Evolutionary conservation across 768 basidiomycete species (phyloP), one percentile per base, ranked within the genome.

Genomic region (Panaeolus cyanescens): DNA sequence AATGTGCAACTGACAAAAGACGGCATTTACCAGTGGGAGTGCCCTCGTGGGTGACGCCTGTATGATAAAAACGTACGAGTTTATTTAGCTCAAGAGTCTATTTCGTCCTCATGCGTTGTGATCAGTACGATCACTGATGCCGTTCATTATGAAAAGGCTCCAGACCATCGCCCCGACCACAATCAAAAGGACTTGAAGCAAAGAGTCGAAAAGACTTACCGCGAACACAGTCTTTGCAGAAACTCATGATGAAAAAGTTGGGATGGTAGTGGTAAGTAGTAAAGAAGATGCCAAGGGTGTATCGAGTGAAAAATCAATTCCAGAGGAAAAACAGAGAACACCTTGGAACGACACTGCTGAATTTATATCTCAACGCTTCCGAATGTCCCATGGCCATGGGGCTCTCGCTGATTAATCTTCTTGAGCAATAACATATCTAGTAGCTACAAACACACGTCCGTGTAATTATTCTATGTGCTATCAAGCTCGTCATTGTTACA

Each of bases 31-130:
- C 84, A 68, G 76, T 70, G 1, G 80, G 72, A 3, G 67, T 77
- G 31, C 85, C 85, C 58, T 84, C 80, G 64, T 85, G 83, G 60
- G 74, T 79, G 61, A 82, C 82, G 33, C 84, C 85, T 84, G 45
- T 19, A 34, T 25, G 8, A 36, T 54, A 30, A 56, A 45, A 6
- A 9, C 32, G 55, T 1, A 28, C 30, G 4, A 50, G 45, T 50
- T 50, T 50, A 50, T 50, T 42, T 50, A 50, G 22, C 9, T 50
- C 1, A 4, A 50, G 39, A 40, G n/a, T 28, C 15, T 50, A 50
- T 50, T 50, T 50, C 12, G 39, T 19, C 39, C n/a, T 42, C 2
- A 22, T 28, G 45, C 45, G 12, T 2, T 50, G 25, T 50, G 45
- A 50, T 50, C 45, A 13, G 30, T 50, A 4, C 30, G 25, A 30